phyloP scores from a whole-genome alignment of 805 yeast species.

The Ogataea degrootiae region DNA sequence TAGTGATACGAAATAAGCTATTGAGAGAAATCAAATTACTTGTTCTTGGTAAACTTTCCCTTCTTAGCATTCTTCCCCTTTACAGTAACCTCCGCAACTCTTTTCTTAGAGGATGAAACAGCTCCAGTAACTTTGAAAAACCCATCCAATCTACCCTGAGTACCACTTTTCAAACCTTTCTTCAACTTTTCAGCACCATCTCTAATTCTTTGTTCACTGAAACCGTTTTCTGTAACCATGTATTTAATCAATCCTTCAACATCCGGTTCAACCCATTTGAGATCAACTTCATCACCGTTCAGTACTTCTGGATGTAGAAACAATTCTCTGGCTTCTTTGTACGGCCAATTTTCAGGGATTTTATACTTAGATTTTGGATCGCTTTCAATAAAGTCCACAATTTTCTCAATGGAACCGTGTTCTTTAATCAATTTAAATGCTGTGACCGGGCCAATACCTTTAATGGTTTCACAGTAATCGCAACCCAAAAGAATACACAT shows the following conservation, averaged over 20 bases:
- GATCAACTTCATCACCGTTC: slow-evolving; percentile 51
- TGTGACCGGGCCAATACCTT: slow-evolving; percentile 94
- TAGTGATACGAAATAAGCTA: not conserved
- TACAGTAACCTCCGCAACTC: slow-evolving; percentile 26
- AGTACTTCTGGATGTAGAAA: slow-evolving; percentile 80
- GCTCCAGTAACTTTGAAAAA: slow-evolving; percentile 63
- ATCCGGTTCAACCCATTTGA: slow-evolving; percentile 90
- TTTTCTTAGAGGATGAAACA: slow-evolving; percentile 44
- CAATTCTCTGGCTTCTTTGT: slow-evolving; percentile 76
- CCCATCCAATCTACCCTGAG: slow-evolving; percentile 90
- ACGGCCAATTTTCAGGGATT: slow-evolving; percentile 95
- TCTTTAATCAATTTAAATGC: slow-evolving; percentile 86
- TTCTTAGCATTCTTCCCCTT: slow-evolving; percentile 22
- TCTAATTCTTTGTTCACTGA: slow-evolving; percentile 86
- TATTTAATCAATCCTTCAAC: slow-evolving; percentile 76
- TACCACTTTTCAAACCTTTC: slow-evolving; percentile 78
- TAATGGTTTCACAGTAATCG: slow-evolving; percentile 93
- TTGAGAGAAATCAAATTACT: not conserved
- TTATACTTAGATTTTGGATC: slow-evolving; percentile 63
- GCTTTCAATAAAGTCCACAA: slow-evolving; percentile 58
- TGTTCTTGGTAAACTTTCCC: slow-evolving; percentile 4
- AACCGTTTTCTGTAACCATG: slow-evolving; percentile 84
- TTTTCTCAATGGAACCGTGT: slow-evolving; percentile 74
- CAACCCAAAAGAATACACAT: slow-evolving; percentile 92
- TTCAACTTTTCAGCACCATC: slow-evolving; percentile 81